A percentile compares a stretch with the other conserved stretches of the same genome.
These are phyloP conservation scores for Aristolochia californica DNA, from an alignment of 164 flowering plant genomes.

Conservation along the genomic window DNA sequence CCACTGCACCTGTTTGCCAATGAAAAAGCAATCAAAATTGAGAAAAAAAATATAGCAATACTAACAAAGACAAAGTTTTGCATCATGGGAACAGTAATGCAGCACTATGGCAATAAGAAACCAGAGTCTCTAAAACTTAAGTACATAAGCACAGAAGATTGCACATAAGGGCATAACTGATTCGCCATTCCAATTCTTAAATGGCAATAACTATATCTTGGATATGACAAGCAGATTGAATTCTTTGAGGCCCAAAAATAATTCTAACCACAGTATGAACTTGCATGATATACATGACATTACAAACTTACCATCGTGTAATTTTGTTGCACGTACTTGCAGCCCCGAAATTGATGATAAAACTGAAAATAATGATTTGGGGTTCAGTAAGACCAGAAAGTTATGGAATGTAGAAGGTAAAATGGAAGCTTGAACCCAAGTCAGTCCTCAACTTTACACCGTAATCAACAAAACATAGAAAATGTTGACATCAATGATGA, in stretches of 20 bases:
- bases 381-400: neutral
- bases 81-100: neutral
- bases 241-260: neutral
- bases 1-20: constrained; percentile 29
- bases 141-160: too few relatives aligned
- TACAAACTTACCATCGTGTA: constrained; percentile 28
- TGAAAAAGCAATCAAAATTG: neutral
- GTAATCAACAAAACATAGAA: neutral
- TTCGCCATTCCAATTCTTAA: too few relatives aligned
- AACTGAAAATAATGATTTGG: constrained; percentile 27
- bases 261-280: neutral
- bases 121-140: too few relatives aligned
- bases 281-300: neutral
- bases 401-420: neutral
- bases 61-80: neutral
- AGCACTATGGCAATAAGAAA: too few relatives aligned
- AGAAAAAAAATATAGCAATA: neutral
- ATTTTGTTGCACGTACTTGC: constrained; percentile 18
- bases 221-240: neutral
- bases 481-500: neutral
- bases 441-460: neutral
- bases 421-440: neutral
- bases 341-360: constrained; percentile 56
- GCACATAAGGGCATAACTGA: too few relatives aligned
- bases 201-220: neutral